These are phyloP conservation scores for Stachybotrys chartarum DNA, from an alignment of 2,329 filamentous ascomycete species.

Conservation along the genomic window DNA sequence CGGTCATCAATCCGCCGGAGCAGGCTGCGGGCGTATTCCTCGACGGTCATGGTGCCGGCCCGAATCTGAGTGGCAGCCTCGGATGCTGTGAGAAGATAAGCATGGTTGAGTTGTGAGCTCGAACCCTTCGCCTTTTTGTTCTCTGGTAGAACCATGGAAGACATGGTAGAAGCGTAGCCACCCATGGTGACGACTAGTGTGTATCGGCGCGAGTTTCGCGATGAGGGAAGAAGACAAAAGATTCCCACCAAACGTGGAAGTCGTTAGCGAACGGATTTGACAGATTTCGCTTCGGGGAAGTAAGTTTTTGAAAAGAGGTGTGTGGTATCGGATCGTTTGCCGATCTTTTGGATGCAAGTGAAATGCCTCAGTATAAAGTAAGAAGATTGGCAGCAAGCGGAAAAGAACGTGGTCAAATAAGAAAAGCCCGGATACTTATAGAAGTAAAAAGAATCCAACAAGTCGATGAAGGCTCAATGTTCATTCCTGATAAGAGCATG, in stretches of 20 bases:
- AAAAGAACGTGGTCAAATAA: not conserved
- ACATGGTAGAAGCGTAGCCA: not conserved
- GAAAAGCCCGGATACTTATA: not conserved
- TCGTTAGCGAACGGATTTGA: not conserved
- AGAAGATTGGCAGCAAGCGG: no score
- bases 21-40: slow-evolving; percentile 34
- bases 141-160: not conserved
- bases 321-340: no score
- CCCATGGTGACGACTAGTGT: no score
- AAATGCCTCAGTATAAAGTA: not conserved
- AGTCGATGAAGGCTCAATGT: not conserved
- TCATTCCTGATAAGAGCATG: not conserved
- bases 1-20: slow-evolving; percentile 33
- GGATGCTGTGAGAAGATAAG: slow-evolving; percentile 7
- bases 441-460: not conserved
- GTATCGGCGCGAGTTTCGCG: no score
- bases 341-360: not conserved
- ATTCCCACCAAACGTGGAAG: no score
- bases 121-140: not conserved
- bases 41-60: slow-evolving; percentile 3
- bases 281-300: not conserved
- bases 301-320: not conserved
- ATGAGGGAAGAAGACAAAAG: no score
- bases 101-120: not conserved
- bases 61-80: slow-evolving; percentile 5